A percentile compares a stretch with the other conserved stretches of the same genome.
phyloP scores from a whole-genome alignment of 1,284 basidiomycete genomes.

The Tilletia horrida region DNA sequence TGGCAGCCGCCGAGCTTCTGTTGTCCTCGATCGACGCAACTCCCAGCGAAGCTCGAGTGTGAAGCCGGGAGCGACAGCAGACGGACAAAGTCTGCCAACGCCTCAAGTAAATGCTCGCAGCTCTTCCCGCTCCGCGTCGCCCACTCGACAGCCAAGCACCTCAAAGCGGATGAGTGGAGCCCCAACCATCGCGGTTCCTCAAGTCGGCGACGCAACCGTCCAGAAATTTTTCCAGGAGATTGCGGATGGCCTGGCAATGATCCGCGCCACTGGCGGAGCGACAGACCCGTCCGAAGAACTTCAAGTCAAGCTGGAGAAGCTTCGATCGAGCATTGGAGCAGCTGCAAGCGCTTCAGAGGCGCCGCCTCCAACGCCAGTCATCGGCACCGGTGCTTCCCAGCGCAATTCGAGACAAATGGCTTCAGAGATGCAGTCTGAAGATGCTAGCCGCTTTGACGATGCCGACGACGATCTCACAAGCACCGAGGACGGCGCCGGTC shows the following conservation, averaged over 20 bases:
- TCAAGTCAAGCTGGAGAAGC: conserved; percentile 55
- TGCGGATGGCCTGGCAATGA: conserved; percentile 71
- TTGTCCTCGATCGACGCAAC: background rate
- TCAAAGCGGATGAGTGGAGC: conserved; percentile 23
- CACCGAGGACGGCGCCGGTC: conserved; percentile 32
- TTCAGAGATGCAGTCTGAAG: conserved; percentile 26
- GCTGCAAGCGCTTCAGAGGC: conserved; percentile 2
- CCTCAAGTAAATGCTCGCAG: conserved; percentile 4
- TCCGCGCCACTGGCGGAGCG: conserved; percentile 55
- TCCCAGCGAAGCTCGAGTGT: background rate
- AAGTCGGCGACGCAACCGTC: conserved; percentile 67
- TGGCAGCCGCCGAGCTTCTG: background rate
- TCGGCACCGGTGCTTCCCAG: background rate
- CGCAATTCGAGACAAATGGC: background rate
- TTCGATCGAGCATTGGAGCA: conserved; percentile 3
- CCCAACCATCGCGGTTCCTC: conserved; percentile 44
- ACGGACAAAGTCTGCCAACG: background rate
- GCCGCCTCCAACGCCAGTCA: conserved; percentile 1
- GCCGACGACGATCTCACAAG: conserved; percentile 60
- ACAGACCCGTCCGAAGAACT: conserved; percentile 57
- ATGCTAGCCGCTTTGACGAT: conserved; percentile 60
- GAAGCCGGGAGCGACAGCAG: background rate
- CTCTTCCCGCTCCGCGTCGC: conserved; percentile 25
- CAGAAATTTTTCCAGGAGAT: conserved; percentile 77
- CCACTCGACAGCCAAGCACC: conserved; percentile 31